phyloP scores from a whole-genome alignment of 2,329 filamentous ascomycete genomes.

The Plenodomus biglobosus region DNA sequence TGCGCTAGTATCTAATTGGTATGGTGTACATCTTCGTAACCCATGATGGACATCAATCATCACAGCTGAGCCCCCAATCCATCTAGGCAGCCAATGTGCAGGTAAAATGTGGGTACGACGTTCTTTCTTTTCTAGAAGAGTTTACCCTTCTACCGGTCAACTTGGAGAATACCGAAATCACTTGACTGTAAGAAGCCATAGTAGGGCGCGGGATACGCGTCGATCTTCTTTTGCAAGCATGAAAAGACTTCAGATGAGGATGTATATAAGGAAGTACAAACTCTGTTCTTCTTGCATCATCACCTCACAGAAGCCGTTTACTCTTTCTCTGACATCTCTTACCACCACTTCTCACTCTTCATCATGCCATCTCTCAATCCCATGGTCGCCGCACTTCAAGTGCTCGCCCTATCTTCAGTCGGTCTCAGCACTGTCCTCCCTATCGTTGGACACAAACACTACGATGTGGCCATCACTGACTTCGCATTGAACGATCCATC shows the following conservation, averaged over 20 bases:
- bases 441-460: slow-evolving; percentile 12
- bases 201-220: slow-evolving; percentile 2
- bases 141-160: not conserved
- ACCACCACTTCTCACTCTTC: not conserved
- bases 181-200: slow-evolving; percentile 8
- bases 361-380: slow-evolving; percentile 3
- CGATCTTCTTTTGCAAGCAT: not conserved
- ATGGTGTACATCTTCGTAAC: not conserved
- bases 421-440: slow-evolving; percentile 10
- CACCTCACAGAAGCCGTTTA: not conserved
- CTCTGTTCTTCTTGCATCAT: not conserved
- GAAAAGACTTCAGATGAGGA: not conserved
- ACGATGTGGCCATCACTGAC: slow-evolving; percentile 16
- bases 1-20: slow-evolving; percentile 17
- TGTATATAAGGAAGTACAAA: not conserved
- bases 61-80: not conserved
- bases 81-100: not conserved
- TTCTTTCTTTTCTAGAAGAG: not conserved
- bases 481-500: slow-evolving; percentile 17
- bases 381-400: slow-evolving; percentile 3
- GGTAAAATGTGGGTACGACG: not conserved
- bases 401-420: not conserved
- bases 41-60: not conserved
- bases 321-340: not conserved
- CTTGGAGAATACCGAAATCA: not conserved